phyloP scores from a whole-genome alignment of 1,284 basidiomycete genomes.

The Hypsizygus ulmarius region DNA sequence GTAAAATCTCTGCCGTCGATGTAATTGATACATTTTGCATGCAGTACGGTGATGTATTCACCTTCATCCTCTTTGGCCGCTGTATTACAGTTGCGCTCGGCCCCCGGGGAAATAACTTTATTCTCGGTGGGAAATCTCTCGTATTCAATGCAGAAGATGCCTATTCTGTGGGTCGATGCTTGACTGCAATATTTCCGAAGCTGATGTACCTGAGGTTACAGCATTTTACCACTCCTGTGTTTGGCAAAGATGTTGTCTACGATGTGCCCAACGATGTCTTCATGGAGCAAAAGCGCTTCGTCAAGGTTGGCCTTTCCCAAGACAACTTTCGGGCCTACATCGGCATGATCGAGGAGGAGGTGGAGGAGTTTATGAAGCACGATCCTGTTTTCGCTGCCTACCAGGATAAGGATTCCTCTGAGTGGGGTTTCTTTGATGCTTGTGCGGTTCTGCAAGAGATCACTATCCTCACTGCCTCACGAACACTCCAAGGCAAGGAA shows the following conservation, averaged over 20 bases:
- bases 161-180: constrained; percentile 64
- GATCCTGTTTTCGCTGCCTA: constrained; percentile 59
- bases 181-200: background rate
- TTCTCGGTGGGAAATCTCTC: constrained; percentile 89
- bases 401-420: constrained; percentile 51
- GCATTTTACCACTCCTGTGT: constrained; percentile 88
- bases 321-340: constrained; percentile 93
- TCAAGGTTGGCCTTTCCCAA: constrained; percentile 88
- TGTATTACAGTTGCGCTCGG: constrained; percentile 90
- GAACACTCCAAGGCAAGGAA: constrained; percentile 91
- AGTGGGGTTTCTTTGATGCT: constrained; percentile 72
- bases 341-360: constrained; percentile 85
- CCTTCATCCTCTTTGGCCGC: constrained; percentile 87
- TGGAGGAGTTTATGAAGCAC: constrained; percentile 63
- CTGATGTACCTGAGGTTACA: constrained; percentile 29
- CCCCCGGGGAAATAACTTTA: constrained; percentile 89
- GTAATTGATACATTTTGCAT: background rate
- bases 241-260: constrained; percentile 96
- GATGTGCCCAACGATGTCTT: constrained; percentile 94
- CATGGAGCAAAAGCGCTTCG: constrained; percentile 99
- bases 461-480: constrained; percentile 90
- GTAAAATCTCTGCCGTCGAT: background rate
- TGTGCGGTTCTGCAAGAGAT: constrained; percentile 81
- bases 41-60: constrained; percentile 81
- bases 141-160: constrained; percentile 95